Evolutionary conservation across 1,284 basidiomycete species (phyloP).

Genomic region (Austroboletus rostrupii): DNA sequence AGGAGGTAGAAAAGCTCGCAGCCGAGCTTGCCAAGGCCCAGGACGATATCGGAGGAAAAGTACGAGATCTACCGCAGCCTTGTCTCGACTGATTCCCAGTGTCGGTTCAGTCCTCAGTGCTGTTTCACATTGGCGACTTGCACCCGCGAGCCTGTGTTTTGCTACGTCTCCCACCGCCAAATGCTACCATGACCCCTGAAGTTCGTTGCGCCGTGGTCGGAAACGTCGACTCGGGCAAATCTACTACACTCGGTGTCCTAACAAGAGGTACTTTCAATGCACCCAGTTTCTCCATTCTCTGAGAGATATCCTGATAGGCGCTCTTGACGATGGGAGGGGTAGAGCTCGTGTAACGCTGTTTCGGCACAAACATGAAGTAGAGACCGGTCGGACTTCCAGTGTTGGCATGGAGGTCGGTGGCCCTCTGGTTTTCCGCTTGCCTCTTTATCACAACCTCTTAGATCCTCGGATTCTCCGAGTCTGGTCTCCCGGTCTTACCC

Average conservation of each 20-base stretch:
- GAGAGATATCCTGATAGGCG: slow-evolving; percentile 48
- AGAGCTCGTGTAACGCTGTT: slow-evolving; percentile 90
- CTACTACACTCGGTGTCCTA: slow-evolving; percentile 86
- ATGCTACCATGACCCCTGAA: slow-evolving; percentile 74
- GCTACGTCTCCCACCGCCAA: slow-evolving; percentile 67
- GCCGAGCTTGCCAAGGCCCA: slow-evolving; percentile 43
- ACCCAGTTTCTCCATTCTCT: slow-evolving; percentile 7
- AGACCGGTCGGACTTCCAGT: slow-evolving; percentile 91
- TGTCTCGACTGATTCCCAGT: slow-evolving; percentile 1
- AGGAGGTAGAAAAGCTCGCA: slow-evolving; percentile 50
- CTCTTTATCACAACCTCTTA: slow-evolving; percentile 27
- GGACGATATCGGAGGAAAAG: slow-evolving; percentile 76
- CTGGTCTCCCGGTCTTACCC: slow-evolving; percentile 75
- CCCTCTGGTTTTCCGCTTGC: neutral
- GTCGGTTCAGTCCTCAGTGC: slow-evolving; percentile 45
- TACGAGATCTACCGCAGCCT: slow-evolving; percentile 24
- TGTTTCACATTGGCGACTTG: slow-evolving; percentile 45
- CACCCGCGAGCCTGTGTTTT: slow-evolving; percentile 58
- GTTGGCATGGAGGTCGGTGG: slow-evolving; percentile 87
- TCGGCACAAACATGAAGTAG: slow-evolving; percentile 96
- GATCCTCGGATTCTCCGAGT: slow-evolving; percentile 82
- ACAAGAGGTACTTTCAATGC: slow-evolving; percentile 53
- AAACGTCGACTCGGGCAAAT: slow-evolving; percentile 93
- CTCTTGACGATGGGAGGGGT: slow-evolving; percentile 92
- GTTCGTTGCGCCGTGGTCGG: slow-evolving; percentile 94